Conservation (phyloP, 164 flowering plant species). For the Chimonanthus praecox region DNA sequence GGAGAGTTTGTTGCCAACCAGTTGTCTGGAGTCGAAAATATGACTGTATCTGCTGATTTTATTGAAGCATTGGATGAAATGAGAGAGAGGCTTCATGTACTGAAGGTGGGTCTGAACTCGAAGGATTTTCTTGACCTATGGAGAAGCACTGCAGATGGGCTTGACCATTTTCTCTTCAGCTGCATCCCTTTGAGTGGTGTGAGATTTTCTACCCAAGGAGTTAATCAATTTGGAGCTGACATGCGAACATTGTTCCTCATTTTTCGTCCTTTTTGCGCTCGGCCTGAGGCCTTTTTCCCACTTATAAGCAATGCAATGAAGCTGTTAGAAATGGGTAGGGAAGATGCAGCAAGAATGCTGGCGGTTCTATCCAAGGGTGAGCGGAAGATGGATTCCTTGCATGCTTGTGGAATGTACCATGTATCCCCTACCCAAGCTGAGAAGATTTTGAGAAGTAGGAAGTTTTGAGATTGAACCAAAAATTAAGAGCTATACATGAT, state of each 20-base stretch:
- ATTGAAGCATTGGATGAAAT: slow-evolving; percentile 46
- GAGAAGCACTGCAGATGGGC: slow-evolving; percentile 61
- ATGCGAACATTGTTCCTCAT: slow-evolving; percentile 43
- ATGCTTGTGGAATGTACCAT: slow-evolving; percentile 19
- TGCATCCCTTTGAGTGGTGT: slow-evolving; percentile 23
- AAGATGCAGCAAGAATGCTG: slow-evolving; percentile 25
- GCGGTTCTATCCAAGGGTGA: slow-evolving; percentile 14
- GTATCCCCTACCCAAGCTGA: slow-evolving; percentile 33
- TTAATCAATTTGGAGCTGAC: slow-evolving; percentile 36
- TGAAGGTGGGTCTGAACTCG: slow-evolving; percentile 32
- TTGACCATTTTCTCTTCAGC: slow-evolving; percentile 47
- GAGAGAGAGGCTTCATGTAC: slow-evolving; percentile 24
- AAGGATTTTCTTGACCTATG: slow-evolving; percentile 58
- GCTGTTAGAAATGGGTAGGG: slow-evolving; percentile 32
- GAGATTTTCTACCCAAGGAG: slow-evolving; percentile 23
- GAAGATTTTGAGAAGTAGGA: slow-evolving; percentile 31
- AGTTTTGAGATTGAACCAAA: slow-evolving; percentile 14
- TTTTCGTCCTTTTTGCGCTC: slow-evolving; percentile 46
- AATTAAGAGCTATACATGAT: not conserved
- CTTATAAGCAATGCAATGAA: slow-evolving; percentile 39
- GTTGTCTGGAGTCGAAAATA: slow-evolving; percentile 8
- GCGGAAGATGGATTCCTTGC: slow-evolving; percentile 17
- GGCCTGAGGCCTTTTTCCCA: slow-evolving; percentile 68
- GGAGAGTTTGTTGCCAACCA: not conserved
- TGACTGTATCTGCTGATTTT: slow-evolving; percentile 29